phyloP scores from a whole-genome alignment of 2,329 filamentous ascomycete species.

The Sporothrix globosa region DNA sequence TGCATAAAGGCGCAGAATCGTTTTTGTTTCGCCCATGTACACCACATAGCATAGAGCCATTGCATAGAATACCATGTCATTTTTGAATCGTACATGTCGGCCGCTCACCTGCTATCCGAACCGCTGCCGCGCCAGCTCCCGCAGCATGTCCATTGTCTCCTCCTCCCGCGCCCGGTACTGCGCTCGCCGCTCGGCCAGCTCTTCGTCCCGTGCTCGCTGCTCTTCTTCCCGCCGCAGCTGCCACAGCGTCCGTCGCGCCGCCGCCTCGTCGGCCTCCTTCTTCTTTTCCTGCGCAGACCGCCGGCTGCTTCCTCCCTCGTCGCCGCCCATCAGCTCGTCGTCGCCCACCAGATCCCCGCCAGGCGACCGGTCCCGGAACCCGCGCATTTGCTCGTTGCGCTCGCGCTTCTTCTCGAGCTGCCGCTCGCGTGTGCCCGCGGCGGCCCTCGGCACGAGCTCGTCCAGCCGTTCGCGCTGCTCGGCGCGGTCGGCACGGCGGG shows the following conservation, averaged over 20 bases:
- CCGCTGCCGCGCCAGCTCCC: conserved; percentile 30
- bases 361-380: conserved; percentile 70
- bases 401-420: conserved; percentile 83
- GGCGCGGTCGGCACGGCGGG: conserved; percentile 66
- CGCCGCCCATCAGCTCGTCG: conserved; percentile 75
- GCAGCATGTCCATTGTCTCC: conserved; percentile 26
- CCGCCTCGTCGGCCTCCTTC: conserved; percentile 61
- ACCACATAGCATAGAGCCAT: neutral
- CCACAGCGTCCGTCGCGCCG: conserved; percentile 68
- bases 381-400: conserved; percentile 70
- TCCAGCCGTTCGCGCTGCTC: conserved; percentile 74
- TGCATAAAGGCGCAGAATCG: neutral
- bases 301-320: conserved; percentile 58
- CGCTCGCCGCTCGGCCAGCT: conserved; percentile 26
- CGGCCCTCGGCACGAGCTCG: conserved; percentile 82
- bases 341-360: conserved; percentile 68
- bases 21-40: neutral
- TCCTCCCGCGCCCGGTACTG: conserved; percentile 31
- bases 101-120: conserved; percentile 15
- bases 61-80: neutral
- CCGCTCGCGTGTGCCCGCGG: conserved; percentile 79
- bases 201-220: conserved; percentile 27
- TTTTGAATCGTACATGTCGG: neutral
- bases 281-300: conserved; percentile 54
- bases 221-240: conserved; percentile 32